Conservation (phyloP, 1,284 basidiomycete genomes). For the Sporisorium scitamineum region DNA sequence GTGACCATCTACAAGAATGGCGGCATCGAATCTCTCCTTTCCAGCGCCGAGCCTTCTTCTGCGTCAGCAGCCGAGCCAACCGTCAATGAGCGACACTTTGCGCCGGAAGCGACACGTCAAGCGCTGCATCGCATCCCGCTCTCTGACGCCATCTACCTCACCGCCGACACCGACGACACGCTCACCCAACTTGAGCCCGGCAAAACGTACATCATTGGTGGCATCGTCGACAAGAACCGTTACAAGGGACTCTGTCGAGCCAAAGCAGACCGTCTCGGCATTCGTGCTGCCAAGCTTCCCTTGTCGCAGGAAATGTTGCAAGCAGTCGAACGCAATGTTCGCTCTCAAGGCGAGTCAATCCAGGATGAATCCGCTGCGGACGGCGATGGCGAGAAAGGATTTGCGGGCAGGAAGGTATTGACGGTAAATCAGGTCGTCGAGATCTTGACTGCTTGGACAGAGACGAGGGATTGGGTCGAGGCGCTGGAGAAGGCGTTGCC, state of each 20-base stretch:
- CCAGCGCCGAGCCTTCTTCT: background rate
- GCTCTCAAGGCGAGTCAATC: slow-evolving; percentile 31
- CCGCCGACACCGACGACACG: slow-evolving; percentile 91
- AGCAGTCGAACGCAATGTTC: slow-evolving; percentile 35
- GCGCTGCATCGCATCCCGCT: slow-evolving; percentile 24
- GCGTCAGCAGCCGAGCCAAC: background rate
- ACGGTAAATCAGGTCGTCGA: slow-evolving; percentile 97
- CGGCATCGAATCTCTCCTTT: slow-evolving; percentile 52
- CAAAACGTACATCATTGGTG: slow-evolving; percentile 94
- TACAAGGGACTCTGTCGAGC: slow-evolving; percentile 89
- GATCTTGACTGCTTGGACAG: slow-evolving; percentile 87
- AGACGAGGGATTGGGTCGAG: slow-evolving; percentile 61
- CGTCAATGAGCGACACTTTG: slow-evolving; percentile 6
- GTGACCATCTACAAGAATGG: slow-evolving; percentile 82
- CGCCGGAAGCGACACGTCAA: slow-evolving; percentile 16
- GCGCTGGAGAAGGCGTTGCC: slow-evolving; percentile 71
- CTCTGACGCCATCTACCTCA: slow-evolving; percentile 84
- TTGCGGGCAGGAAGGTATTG: slow-evolving; percentile 80
- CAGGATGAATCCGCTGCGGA: slow-evolving; percentile 15
- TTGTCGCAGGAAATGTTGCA: slow-evolving; percentile 78
- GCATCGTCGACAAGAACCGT: slow-evolving; percentile 94
- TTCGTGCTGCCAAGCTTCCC: slow-evolving; percentile 89
- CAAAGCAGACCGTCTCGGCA: slow-evolving; percentile 81
- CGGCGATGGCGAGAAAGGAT: slow-evolving; percentile 15
- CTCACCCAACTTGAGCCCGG: slow-evolving; percentile 81